Evolutionary conservation across 805 yeast species (phyloP).

Genomic region (Schwanniomyces occidentalis): DNA sequence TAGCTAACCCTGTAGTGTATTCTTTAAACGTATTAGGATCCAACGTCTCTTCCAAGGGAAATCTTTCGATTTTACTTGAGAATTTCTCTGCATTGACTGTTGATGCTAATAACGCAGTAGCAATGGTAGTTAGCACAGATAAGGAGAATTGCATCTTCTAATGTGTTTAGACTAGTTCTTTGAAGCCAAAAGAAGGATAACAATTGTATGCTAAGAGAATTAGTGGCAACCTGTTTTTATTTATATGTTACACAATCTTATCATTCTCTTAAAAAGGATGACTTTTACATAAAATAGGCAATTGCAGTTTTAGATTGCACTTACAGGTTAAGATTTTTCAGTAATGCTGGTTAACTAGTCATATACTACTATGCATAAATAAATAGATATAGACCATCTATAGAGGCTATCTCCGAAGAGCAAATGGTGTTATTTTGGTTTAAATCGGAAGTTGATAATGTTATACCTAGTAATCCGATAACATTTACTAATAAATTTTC

Average conservation of each 20-base stretch:
- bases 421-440: conserved; percentile 12
- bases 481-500: conserved; percentile 13
- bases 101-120: conserved; percentile 37
- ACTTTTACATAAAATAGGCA: conserved; percentile 1
- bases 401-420: too few relatives aligned
- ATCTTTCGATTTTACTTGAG: conserved; percentile 59
- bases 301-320: neutral
- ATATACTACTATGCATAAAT: neutral
- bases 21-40: conserved; percentile 50
- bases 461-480: conserved; percentile 24
- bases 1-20: conserved; percentile 59
- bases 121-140: conserved; percentile 44
- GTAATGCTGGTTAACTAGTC: too few relatives aligned
- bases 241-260: conserved; percentile 8
- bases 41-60: conserved; percentile 56
- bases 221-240: conserved; percentile 8
- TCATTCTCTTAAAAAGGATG: conserved; percentile 4
- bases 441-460: conserved; percentile 25
- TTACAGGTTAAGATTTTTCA: neutral
- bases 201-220: neutral
- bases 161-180: neutral
- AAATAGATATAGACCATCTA: neutral
- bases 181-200: neutral
- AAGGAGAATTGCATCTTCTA: conserved; percentile 31
- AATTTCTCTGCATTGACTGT: conserved; percentile 51